Base-by-base conservation (phyloP, 2,329 filamentous ascomycete species). In the Taxawa tesnikishii region DNA sequence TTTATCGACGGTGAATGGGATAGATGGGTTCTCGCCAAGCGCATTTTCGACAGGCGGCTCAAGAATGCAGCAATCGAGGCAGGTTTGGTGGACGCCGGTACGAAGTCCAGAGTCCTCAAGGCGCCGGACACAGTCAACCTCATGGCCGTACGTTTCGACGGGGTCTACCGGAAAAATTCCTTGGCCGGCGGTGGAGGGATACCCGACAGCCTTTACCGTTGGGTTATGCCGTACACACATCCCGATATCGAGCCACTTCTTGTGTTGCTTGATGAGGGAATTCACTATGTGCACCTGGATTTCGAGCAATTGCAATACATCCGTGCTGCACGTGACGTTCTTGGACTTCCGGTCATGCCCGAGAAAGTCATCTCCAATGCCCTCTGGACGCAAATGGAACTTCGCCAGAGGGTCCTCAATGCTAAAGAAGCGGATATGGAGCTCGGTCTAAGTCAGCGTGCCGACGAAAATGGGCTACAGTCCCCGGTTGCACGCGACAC, bases 261-360 rank as follows among this genome's bases (percentile, higher is more conserved):
- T 6, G 67, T 70, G 0, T 50, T 74, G 2, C 51, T 74, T 4
- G 68, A 74, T 36, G 66, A 71, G 49, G 70, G 69, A 1, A 70
- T 74, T 6, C 68, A 73, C 43, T 74, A 73, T 48, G 58, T 72
- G 3, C 70, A 74, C 45, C 59, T 74, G 42, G 63, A 68, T 21
- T 73, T 71, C 38, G 70, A 73, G 41, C 67, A 72, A 38, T 49
- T 74, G 6, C 67, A 73, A 38, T 66, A 62, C 41, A 71, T 73
- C 33, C 59, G 61, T 8, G 53, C 47, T 30, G 57, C 67, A 14
- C 59, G 60, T 27, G 69, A 74, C 42, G 51, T 64, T 10, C 59
- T 73, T 29, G 68, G 68, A 4, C 48, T 71, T 3, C 67, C 67
- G 2, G 59, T 72, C 19, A 57, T 73, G 47, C 65, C 67, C 1